phyloP scores from a whole-genome alignment of 129 eudicot species.

The Artemisia tridentata region DNA sequence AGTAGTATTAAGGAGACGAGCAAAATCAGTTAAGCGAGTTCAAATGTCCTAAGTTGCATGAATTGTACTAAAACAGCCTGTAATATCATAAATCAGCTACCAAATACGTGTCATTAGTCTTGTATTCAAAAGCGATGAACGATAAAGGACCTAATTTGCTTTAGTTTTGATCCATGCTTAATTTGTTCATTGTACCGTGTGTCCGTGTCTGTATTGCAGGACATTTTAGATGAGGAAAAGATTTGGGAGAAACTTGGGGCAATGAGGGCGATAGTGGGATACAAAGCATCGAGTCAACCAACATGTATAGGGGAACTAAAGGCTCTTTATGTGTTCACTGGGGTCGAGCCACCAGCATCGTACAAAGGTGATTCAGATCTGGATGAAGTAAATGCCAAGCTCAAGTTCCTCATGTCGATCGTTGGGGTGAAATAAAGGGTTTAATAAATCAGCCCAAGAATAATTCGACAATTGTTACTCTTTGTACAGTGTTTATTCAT shows the following conservation, averaged over 20 bases:
- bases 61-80: too few relatives aligned
- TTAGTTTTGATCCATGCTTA: neutral
- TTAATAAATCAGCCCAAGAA: neutral
- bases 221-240: conserved; percentile 32
- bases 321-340: conserved; percentile 70
- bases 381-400: conserved; percentile 40
- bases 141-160: too few relatives aligned
- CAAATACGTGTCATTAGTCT: too few relatives aligned
- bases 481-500: neutral
- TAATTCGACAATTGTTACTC: neutral
- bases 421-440: conserved; percentile 61
- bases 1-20: too few relatives aligned
- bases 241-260: conserved; percentile 71
- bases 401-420: conserved; percentile 62
- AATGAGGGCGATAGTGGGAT: conserved; percentile 66
- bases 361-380: conserved; percentile 24
- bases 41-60: too few relatives aligned
- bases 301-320: conserved; percentile 54
- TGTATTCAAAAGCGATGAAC: too few relatives aligned
- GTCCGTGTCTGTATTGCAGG: conserved; percentile 25
- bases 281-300: conserved; percentile 31
- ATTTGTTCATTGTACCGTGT: neutral
- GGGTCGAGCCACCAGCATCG: conserved; percentile 69
- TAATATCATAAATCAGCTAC: too few relatives aligned
- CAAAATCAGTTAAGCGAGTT: too few relatives aligned